phyloP scores from a whole-genome alignment of 208 protist genomes.

The Endotrypanum monterogeii region DNA sequence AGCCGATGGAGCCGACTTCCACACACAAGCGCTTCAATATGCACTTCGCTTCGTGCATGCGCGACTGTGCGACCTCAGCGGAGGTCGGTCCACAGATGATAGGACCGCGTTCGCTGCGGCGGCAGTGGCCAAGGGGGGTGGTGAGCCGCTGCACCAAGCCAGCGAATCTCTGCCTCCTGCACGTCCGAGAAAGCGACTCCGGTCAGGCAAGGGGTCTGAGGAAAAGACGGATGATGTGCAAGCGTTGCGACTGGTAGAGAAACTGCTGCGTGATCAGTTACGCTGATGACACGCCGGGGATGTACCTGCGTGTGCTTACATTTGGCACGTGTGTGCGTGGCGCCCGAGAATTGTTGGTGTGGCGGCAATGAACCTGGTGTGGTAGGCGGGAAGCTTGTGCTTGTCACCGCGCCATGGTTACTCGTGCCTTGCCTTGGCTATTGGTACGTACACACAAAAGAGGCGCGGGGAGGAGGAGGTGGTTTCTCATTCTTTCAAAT shows the following conservation, averaged over 20 bases:
- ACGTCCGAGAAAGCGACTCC: not conserved
- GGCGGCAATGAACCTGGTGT: not conserved
- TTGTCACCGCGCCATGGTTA: not conserved
- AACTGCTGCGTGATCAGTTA: constrained; percentile 20
- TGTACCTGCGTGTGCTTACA: no score
- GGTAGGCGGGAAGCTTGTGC: not conserved
- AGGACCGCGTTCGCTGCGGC: not conserved
- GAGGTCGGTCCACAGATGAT: not conserved
- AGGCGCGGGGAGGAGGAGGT: no score
- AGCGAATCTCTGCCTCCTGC: not conserved
- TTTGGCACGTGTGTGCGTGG: not conserved
- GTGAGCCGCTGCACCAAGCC: not conserved
- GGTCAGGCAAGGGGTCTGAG: not conserved
- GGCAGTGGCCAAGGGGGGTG: not conserved
- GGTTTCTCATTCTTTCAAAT: not conserved
- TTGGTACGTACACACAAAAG: not conserved
- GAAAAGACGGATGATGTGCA: constrained; percentile 7
- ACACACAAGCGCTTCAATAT: constrained; percentile 27
- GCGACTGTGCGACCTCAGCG: constrained; percentile 4
- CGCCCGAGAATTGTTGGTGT: not conserved
- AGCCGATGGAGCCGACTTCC: constrained; percentile 6
- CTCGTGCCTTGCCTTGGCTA: not conserved
- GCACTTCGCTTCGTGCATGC: constrained; percentile 12
- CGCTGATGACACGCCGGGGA: constrained; percentile 2
- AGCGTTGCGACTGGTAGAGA: constrained; percentile 26